A percentile compares a stretch with the other conserved stretches of the same genome.
These are phyloP conservation scores for Colletotrichum siamense DNA, from an alignment of 2,329 filamentous ascomycete species.

Conservation along the genomic window DNA sequence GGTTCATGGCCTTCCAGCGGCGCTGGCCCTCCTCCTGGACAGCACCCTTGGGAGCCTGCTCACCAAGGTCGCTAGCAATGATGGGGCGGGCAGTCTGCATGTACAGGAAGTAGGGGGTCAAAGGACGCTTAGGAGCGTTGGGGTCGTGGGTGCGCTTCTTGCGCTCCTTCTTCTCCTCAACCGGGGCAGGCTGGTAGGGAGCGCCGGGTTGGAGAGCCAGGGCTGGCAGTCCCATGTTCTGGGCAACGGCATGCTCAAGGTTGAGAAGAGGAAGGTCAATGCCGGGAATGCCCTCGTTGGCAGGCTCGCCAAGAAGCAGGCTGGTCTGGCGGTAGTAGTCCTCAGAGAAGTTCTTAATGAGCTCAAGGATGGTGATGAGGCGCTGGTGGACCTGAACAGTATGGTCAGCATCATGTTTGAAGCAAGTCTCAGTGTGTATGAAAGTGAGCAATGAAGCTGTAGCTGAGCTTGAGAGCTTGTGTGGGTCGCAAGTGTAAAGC, in stretches of 20 bases:
- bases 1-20: slow-evolving; percentile 81
- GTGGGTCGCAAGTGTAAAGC: slow-evolving; percentile 16
- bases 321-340: slow-evolving; percentile 91
- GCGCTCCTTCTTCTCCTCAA: slow-evolving; percentile 82
- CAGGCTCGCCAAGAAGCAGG: slow-evolving; percentile 74
- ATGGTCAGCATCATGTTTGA: slow-evolving; percentile 38
- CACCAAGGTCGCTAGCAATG: slow-evolving; percentile 79
- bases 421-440: background rate
- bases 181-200: slow-evolving; percentile 40
- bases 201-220: slow-evolving; percentile 1
- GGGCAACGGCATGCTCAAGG: slow-evolving; percentile 57
- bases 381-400: slow-evolving; percentile 72
- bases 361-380: slow-evolving; percentile 78
- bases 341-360: slow-evolving; percentile 79
- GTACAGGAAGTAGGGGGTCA: slow-evolving; percentile 96
- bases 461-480: background rate
- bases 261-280: slow-evolving; percentile 52
- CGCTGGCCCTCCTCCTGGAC: slow-evolving; percentile 87
- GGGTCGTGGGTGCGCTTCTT: slow-evolving; percentile 89
- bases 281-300: slow-evolving; percentile 46
- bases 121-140: slow-evolving; percentile 90
- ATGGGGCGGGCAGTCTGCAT: slow-evolving; percentile 86
- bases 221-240: slow-evolving; percentile 45
- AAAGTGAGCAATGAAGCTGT: background rate
- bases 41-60: slow-evolving; percentile 81